Conservation (phyloP, 345 rosid species). For the Rubroshorea leprosula region DNA sequence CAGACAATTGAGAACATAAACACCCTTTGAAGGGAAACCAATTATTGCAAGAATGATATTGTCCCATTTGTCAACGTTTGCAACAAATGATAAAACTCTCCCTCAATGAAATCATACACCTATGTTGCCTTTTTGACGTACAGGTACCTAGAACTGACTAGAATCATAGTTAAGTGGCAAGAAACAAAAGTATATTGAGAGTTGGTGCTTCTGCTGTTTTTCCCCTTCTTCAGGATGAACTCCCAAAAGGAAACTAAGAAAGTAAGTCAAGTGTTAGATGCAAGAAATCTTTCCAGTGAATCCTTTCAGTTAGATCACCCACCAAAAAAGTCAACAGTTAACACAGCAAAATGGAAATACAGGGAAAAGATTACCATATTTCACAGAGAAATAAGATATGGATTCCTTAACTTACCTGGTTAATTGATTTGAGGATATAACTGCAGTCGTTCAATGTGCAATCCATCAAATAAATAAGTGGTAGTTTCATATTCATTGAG, state of each 20-base stretch:
- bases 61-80: no score
- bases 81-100: background rate
- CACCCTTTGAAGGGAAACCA: no score
- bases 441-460: constrained; percentile 92
- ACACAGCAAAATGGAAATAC: background rate
- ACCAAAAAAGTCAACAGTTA: background rate
- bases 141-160: no score
- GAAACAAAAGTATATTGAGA: background rate
- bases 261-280: background rate
- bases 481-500: constrained; percentile 36
- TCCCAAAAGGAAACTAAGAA: background rate
- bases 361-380: background rate
- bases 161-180: background rate
- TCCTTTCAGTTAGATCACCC: background rate
- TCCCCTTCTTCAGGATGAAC: no score
- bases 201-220: background rate
- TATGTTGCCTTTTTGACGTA: background rate
- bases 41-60: background rate
- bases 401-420: constrained; percentile 46
- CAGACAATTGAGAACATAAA: no score
- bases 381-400: background rate
- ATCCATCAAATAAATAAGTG: constrained; percentile 74
- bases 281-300: background rate
- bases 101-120: no score
- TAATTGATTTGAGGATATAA: constrained; percentile 50